Conservation (phyloP, 1,284 basidiomycete species). For the Trichosporon faecale region DNA sequence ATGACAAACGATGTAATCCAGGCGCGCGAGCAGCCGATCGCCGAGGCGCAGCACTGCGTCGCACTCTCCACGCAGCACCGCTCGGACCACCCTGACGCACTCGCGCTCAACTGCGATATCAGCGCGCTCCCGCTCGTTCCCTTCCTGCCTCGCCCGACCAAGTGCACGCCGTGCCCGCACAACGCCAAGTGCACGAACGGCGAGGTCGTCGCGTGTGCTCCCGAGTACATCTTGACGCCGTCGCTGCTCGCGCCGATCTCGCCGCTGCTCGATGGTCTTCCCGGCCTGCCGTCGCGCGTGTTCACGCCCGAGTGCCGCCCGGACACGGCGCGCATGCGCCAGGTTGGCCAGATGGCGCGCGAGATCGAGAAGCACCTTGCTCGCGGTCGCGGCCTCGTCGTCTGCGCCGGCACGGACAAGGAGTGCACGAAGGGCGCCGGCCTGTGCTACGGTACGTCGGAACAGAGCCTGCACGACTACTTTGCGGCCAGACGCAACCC, state of each 20-base stretch:
- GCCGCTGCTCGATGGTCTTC: constrained; percentile 64
- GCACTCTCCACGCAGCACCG: constrained; percentile 29
- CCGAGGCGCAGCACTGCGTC: constrained; percentile 62
- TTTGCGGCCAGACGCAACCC: constrained; percentile 41
- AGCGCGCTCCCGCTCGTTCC: constrained; percentile 57
- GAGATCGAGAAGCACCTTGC: constrained; percentile 68
- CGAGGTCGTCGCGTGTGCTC: constrained; percentile 65
- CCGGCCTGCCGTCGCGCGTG: constrained; percentile 71
- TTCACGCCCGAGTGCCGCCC: constrained; percentile 76
- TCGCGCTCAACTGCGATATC: constrained; percentile 33
- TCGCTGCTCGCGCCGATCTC: constrained; percentile 37
- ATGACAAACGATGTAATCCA: constrained; percentile 62
- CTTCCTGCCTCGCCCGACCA: constrained; percentile 60
- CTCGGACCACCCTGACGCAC: constrained; percentile 26
- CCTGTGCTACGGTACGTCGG: constrained; percentile 67
- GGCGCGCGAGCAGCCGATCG: constrained; percentile 43
- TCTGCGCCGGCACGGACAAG: constrained; percentile 60
- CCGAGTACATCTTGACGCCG: constrained; percentile 63
- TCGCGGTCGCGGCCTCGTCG: constrained; percentile 63
- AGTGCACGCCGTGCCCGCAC: constrained; percentile 80
- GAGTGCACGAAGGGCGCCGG: constrained; percentile 68
- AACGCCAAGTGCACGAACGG: constrained; percentile 69
- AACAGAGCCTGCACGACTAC: constrained; percentile 53
- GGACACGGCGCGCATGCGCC: constrained; percentile 73
- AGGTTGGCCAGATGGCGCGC: constrained; percentile 73